Base-by-base conservation (phyloP, 2,329 filamentous ascomycete genomes). In the Aureobasidium zeae region DNA sequence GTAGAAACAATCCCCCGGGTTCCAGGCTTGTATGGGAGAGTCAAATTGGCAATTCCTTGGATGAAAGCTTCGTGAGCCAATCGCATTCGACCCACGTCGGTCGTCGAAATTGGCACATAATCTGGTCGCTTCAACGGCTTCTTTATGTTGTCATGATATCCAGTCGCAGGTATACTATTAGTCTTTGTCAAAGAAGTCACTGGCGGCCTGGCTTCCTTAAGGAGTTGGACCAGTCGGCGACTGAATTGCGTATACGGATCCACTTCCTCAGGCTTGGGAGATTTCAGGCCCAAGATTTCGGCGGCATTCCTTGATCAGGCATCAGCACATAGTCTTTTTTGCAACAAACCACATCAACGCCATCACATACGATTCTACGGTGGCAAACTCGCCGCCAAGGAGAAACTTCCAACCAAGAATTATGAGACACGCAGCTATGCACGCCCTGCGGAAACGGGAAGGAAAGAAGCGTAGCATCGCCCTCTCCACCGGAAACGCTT, bases 1-100 rank as follows among this genome's bases (percentile, higher is more conserved):
- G 44, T 46, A 7, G 36, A 34, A 12, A 46, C 44, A 22, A 46
- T 46, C n/a, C 44, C 44, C 9, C 44, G 44, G 13, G 44, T 30
- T 21, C 12, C 44, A 17, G 22, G 11, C 4, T 25, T 29, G 15
- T 25, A 42, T 12, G 44, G 44, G 13, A 46, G 11, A 2, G 43
- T 33, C 16, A 38, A 21, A 17, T 38, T 39, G n/a, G 28, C 31
- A 3, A 39, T 20, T 10, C 15, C 33, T 11, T 28, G 20, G n/a
- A 45, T 28, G 2, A 45, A 15, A 16, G 9, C 13, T 21, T 32
- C 11, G 17, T 45, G 43, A 7, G 43, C 34, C 29, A 37, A 37
- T 33, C 34, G 19, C 43, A 45, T 45, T 13, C 12, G 12, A 21
- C 39, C 28, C 5, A 39, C 34, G 15, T 45, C 33, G 8, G 15